Evolutionary conservation across 2,329 filamentous ascomycete genomes (phyloP), one percentile per base, ranked within the genome.

Genomic region (Furcasterigmium sp.): DNA sequence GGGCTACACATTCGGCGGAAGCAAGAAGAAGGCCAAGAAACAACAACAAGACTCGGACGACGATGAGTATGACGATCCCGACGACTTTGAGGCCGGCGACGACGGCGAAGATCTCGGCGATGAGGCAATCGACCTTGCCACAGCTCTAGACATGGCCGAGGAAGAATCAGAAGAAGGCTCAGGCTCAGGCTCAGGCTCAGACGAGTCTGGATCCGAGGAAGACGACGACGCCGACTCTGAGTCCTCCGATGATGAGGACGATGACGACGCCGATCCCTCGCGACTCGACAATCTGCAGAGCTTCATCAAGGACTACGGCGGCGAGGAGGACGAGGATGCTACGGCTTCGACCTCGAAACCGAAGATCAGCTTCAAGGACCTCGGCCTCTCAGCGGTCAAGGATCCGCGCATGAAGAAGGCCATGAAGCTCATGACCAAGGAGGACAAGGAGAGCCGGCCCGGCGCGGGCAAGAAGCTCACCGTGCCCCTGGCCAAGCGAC

Each of bases 401-500:
- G 87, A 94, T 57, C 80, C 84, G 3, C 75, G 81, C 38, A 78
- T 91, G 55, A 90, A 87, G 59, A 89, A 84, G 55, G 84, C 87
- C 0, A 72, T 93, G 39, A 93, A 91, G 63, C 75, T 87, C 49
- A 75, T 91, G 57, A 76, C 72, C 49, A 82, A 80, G 56, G 79
- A 84, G 51, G 70, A 77, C 37, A 80, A 79, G 52, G 65, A 65
- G 46, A 63, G 56, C 25, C 60, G 65, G 1, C 62, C 67, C 0
- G 67, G 74, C 56, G 59, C 64, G 39, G 58, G 70, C 63, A 69
- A 80, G 69, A 94, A 89, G 63, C 75, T 97, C 4, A 82, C 85
- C 23, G 86, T 91, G 3, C 91, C 91, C 13, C 73, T 96, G 5
- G 81, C 88, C 2, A 90, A 87, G 59, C 79, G 91, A 47, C 86